These are phyloP conservation scores for Fusarium begoniae DNA, from an alignment of 2,329 filamentous ascomycete genomes.

Conservation along the genomic window DNA sequence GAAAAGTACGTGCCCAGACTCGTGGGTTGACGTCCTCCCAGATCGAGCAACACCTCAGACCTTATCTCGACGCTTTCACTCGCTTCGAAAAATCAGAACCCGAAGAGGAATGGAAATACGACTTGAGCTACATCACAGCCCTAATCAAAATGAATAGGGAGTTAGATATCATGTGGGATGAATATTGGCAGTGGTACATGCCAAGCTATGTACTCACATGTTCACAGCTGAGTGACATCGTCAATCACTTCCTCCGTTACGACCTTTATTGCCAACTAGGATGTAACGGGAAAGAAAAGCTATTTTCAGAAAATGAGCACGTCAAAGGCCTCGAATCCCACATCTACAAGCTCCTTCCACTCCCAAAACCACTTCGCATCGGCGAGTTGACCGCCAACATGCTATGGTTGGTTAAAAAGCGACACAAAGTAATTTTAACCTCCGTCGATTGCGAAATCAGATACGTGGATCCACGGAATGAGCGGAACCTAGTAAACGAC, in stretches of 20 bases:
- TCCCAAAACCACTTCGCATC: fast-evolving
- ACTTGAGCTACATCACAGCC: not conserved
- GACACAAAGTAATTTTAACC: fast-evolving
- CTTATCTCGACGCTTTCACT: not conserved
- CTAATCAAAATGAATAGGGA: not conserved
- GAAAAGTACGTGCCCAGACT: not conserved
- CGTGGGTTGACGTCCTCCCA: not conserved
- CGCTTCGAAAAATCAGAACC: not conserved
- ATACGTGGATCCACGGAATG: not conserved
- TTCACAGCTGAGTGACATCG: not conserved
- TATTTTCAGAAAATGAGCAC: not conserved
- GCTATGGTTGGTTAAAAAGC: not conserved
- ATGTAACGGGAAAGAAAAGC: not conserved
- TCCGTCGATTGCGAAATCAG: fast-evolving
- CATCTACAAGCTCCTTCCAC: not conserved
- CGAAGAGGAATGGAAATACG: not conserved
- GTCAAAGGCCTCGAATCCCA: not conserved
- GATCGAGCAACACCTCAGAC: not conserved
- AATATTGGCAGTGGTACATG: too few relatives aligned
- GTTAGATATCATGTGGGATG: not conserved
- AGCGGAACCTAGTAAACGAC: not conserved
- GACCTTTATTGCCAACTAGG: not conserved
- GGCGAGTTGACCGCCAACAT: fast-evolving
- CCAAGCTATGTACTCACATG: not conserved
- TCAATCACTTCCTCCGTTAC: not conserved